Evolutionary conservation across 2,329 filamentous ascomycete genomes (phyloP), one percentile per base, ranked within the genome.

Genomic region (Annulohypoxylon truncatum): DNA sequence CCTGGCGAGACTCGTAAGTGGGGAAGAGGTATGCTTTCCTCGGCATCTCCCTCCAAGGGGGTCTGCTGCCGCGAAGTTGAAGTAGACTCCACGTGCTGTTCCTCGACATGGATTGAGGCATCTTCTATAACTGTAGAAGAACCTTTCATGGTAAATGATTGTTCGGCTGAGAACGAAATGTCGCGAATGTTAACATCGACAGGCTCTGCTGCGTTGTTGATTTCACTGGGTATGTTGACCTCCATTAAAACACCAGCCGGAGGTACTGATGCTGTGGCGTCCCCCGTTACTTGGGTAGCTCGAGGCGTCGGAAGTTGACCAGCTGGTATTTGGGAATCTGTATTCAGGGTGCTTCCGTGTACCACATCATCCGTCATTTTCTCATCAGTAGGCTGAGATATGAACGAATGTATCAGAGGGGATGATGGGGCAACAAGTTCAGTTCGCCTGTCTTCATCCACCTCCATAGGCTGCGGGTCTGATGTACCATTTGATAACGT

Each of bases 401-500:
- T 65, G 42, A 72, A 71, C 29, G 71, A 71, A 24, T 72, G 72
- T 13, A 72, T 73, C 24, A 67, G 71, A 35, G 74, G 71, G 26
- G 74, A 75, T 10, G 71, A 70, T 10, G 68, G 67, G 6, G 46
- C 40, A 44, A 42, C 22, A 8, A 31, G 28, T 52, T 52, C 46
- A 15, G 20, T 46, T 24, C 12, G 42, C 33, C 46, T 44, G 8
- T 57, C n/a, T 20, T 65, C 61, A 8, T 61, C 53, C 15, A 72
- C 51, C n/a, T 71, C 71, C 8, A 81, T 76, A 46, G 79, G 77
- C 29, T 84, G 82, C 1, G 80, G 82, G 61, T 84, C 82, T 0
- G 83, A 84, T 35, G 31, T 10, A 31, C 28, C 13, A 42, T 46
- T 60, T n/a, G 64, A 50, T 20, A 58, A 38, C 56, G 47, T 55